These are phyloP conservation scores for Fusarium penzigii DNA, from an alignment of 2,329 filamentous ascomycete species.

Conservation along the genomic window DNA sequence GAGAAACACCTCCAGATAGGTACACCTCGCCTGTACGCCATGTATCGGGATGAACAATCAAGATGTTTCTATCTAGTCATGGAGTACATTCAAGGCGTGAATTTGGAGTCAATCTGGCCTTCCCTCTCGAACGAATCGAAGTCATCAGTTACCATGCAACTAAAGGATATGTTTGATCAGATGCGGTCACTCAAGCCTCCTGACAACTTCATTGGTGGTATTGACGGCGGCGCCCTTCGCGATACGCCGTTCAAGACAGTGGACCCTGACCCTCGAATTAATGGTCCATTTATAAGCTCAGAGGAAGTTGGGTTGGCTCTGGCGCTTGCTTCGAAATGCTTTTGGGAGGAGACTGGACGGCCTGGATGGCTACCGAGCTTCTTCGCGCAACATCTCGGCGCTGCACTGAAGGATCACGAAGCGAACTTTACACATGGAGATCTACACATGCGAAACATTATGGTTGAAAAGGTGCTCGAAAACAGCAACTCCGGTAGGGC, in stretches of 20 bases:
- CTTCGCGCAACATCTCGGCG: slow-evolving; percentile 4
- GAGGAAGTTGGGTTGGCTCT: slow-evolving; percentile 7
- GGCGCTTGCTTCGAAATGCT: slow-evolving; percentile 2
- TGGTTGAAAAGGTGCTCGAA: slow-evolving; percentile 1
- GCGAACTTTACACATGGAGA: slow-evolving; percentile 14
- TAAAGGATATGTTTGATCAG: slow-evolving; percentile 3
- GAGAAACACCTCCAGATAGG: not conserved
- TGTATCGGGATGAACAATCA: slow-evolving; percentile 4
- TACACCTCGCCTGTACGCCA: slow-evolving; percentile 2
- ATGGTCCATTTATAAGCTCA: slow-evolving; percentile 5
- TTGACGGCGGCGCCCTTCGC: not conserved
- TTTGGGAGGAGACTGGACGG: not conserved
- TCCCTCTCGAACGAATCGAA: slow-evolving; percentile 8
- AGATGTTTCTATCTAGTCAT: slow-evolving; percentile 9
- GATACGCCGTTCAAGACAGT: not conserved
- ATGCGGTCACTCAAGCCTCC: slow-evolving; percentile 2
- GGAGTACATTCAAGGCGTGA: slow-evolving; percentile 7
- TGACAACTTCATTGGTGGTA: not conserved
- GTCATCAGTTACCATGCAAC: slow-evolving; percentile 5
- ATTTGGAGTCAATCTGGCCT: slow-evolving; percentile 5
- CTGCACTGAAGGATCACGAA: slow-evolving; percentile 2
- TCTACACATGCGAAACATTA: slow-evolving; percentile 9
- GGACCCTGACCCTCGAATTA: slow-evolving; percentile 1
- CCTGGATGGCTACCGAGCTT: slow-evolving; percentile 4
- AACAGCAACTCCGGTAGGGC: not conserved